These are phyloP conservation scores for Coemansia sp. DNA, from an alignment of 192 early-diverging fungal species.

Conservation along the genomic window DNA sequence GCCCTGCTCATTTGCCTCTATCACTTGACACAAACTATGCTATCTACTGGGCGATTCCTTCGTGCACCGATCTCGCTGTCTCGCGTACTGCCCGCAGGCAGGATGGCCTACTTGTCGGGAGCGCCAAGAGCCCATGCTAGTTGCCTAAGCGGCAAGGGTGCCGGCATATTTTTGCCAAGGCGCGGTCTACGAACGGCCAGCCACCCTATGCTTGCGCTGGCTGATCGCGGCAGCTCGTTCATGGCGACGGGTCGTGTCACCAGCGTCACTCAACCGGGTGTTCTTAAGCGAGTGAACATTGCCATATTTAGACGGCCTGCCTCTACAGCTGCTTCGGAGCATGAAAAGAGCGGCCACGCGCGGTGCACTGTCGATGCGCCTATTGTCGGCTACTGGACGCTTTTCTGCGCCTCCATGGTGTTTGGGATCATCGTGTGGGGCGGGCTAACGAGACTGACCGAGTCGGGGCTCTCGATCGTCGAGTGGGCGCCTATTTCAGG, in stretches of 20 bases:
- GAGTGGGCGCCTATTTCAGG: conserved; percentile 97
- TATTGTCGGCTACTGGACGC: conserved; percentile 93
- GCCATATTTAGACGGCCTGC: not conserved
- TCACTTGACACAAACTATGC: not conserved
- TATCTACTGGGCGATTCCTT: not conserved
- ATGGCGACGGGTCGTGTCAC: not conserved
- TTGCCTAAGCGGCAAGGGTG: not conserved
- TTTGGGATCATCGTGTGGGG: conserved; percentile 94
- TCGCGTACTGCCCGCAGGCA: not conserved
- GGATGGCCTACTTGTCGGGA: not conserved
- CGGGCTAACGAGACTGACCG: conserved; percentile 94
- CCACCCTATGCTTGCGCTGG: not conserved
- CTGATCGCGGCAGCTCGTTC: not conserved
- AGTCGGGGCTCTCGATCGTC: conserved; percentile 91
- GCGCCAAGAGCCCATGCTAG: not conserved
- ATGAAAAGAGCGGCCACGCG: not conserved
- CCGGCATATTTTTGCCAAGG: not conserved
- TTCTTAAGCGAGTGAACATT: not conserved
- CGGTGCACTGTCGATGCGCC: conserved; percentile 38
- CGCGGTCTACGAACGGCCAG: not conserved
- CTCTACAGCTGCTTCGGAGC: not conserved
- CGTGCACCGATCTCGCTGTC: not conserved
- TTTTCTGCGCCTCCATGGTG: conserved; percentile 81
- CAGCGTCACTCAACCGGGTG: not conserved
- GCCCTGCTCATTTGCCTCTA: not conserved